These are phyloP conservation scores for Zygoascus sp. DNA, from an alignment of 1,139 yeast genomes.

Conservation along the genomic window DNA sequence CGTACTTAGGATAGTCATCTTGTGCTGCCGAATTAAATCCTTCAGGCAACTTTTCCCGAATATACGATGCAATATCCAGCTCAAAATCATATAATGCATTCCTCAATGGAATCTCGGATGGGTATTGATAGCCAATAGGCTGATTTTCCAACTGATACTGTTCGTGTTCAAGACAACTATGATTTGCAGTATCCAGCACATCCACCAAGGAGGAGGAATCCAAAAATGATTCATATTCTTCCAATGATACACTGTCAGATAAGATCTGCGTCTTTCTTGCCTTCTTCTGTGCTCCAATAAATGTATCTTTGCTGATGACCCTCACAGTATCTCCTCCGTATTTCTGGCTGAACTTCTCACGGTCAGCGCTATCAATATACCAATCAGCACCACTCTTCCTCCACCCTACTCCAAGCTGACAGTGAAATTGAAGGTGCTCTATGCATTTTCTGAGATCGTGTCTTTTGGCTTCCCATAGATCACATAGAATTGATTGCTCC, in stretches of 20 bases:
- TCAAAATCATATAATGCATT: constrained; percentile 21
- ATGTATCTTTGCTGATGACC: constrained; percentile 26
- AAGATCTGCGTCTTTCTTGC: not conserved
- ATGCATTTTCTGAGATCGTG: constrained; percentile 56
- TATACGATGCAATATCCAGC: constrained; percentile 10
- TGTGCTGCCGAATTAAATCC: not conserved
- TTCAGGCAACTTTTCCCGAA: not conserved
- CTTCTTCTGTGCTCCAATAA: constrained; percentile 3
- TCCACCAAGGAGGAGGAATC: constrained; percentile 21
- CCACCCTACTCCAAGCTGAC: constrained; percentile 41
- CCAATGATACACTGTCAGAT: not conserved
- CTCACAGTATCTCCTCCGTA: constrained; percentile 17
- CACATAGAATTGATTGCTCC: constrained; percentile 34
- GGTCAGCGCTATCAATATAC: constrained; percentile 27
- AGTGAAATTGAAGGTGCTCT: constrained; percentile 53
- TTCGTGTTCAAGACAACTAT: constrained; percentile 15
- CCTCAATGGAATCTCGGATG: constrained; percentile 16
- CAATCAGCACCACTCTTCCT: constrained; percentile 32
- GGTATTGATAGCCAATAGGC: constrained; percentile 14
- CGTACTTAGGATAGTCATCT: constrained; percentile 9
- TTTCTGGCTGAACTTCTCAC: constrained; percentile 5
- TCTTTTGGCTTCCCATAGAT: constrained; percentile 36
- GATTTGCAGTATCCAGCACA: constrained; percentile 16
- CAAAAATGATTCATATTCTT: constrained; percentile 7
- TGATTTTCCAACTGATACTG: constrained; percentile 15